A percentile compares a stretch with the other conserved stretches of the same genome.
Evolutionary conservation across 164 flowering plant genomes (phyloP).

Genomic region (Warburgia ugandensis): DNA sequence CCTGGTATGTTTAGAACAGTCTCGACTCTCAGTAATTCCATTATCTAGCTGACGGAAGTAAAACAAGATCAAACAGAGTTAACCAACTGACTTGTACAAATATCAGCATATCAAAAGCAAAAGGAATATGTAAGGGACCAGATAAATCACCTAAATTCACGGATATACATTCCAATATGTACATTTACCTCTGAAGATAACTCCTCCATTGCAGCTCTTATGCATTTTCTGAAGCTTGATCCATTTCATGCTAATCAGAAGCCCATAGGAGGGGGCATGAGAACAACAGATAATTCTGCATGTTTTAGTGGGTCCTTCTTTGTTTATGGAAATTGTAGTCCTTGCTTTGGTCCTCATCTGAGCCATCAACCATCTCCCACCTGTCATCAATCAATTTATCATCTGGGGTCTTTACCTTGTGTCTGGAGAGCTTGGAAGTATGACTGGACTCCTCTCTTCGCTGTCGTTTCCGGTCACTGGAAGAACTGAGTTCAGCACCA

Average conservation of each 20-base stretch:
- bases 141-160: slow-evolving; percentile 17
- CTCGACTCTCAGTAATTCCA: slow-evolving; percentile 7
- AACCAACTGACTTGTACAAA: slow-evolving; percentile 19
- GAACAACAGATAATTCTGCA: no score
- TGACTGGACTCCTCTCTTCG: slow-evolving; percentile 23
- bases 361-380: slow-evolving; percentile 39
- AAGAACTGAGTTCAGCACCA: slow-evolving; percentile 23
- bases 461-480: slow-evolving; percentile 18
- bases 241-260: no score
- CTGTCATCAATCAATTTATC: slow-evolving; percentile 28
- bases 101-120: slow-evolving; percentile 13
- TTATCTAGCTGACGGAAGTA: slow-evolving; percentile 5
- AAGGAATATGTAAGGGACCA: slow-evolving; percentile 11
- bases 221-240: slow-evolving; percentile 7
- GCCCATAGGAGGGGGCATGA: no score
- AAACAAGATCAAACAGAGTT: slow-evolving; percentile 4
- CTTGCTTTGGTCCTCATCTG: slow-evolving; percentile 20
- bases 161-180: slow-evolving; percentile 23
- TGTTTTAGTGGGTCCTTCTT: slow-evolving; percentile 29
- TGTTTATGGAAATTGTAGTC: slow-evolving; percentile 28
- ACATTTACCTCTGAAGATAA: slow-evolving; percentile 41
- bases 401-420: slow-evolving; percentile 13
- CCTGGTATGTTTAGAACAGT: slow-evolving; percentile 6
- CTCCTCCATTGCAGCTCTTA: slow-evolving; percentile 8
- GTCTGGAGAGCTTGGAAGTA: slow-evolving; percentile 31